A percentile compares a stretch with the other conserved stretches of the same genome.
These are phyloP conservation scores for Hirschfeldia incana DNA, from an alignment of 345 rosid genomes.

Conservation along the genomic window DNA sequence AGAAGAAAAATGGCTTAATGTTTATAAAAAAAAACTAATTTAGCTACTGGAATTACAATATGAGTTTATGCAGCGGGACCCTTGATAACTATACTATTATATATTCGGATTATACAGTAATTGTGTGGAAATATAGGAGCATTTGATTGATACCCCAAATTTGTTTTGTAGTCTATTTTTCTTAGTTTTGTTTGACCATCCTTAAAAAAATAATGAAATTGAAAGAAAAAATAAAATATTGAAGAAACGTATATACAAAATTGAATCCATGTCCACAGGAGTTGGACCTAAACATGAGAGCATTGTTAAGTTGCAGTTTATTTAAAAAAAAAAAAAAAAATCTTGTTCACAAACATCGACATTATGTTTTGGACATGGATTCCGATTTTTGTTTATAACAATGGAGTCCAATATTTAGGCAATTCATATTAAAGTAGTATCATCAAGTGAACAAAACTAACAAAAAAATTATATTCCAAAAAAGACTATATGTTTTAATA, in stretches of 20 bases:
- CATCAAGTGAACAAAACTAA: background rate
- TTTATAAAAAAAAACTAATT: too few species aligned
- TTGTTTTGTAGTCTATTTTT: background rate
- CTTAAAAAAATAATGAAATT: background rate
- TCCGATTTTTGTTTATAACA: too few species aligned
- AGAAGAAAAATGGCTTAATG: too few species aligned
- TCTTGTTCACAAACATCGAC: background rate
- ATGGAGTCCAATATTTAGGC: background rate
- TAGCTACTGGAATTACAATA: background rate
- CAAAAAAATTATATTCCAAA: background rate
- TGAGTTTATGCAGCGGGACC: background rate
- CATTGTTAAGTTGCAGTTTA: background rate
- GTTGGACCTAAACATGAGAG: background rate
- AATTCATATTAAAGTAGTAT: background rate
- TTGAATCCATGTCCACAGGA: conserved; percentile 2
- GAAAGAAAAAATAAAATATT: background rate
- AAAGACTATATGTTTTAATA: too few species aligned
- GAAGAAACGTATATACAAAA: background rate
- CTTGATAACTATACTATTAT: background rate
- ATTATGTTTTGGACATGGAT: background rate
- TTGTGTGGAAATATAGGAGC: background rate
- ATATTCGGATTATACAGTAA: background rate
- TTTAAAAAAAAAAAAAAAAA: background rate
- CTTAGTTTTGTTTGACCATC: background rate
- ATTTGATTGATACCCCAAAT: background rate